Conservation (phyloP, 345 rosid genomes). For the Barbarea vulgaris region DNA sequence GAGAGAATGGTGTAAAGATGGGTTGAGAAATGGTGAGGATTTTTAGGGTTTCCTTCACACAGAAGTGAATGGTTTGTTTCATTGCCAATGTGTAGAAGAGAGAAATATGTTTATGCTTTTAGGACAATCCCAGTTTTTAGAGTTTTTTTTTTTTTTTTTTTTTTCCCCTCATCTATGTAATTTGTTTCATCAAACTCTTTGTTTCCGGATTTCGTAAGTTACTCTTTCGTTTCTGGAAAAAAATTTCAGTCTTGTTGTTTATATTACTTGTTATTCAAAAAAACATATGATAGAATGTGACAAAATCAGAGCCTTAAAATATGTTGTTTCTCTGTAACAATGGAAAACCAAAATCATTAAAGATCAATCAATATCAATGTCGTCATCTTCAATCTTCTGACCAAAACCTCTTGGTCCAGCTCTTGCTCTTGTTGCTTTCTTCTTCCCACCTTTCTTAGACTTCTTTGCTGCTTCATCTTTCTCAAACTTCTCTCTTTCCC, state of each 20-base stretch:
- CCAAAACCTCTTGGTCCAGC: constrained; percentile 76
- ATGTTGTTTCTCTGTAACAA: constrained; percentile 1
- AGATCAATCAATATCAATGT: constrained; percentile 30
- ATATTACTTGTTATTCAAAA: constrained; percentile 11
- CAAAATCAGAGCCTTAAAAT: neutral
- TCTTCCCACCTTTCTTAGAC: constrained; percentile 63
- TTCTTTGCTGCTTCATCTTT: constrained; percentile 66
- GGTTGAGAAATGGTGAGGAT: constrained; percentile 45
- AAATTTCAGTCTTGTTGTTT: neutral
- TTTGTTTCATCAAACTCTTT: constrained; percentile 40
- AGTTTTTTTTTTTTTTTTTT: too few species aligned
- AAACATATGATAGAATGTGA: constrained; percentile 7
- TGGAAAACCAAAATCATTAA: constrained; percentile 26
- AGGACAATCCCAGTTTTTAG: constrained; percentile 40
- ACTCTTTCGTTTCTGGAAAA: constrained; percentile 28
- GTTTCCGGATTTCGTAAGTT: neutral
- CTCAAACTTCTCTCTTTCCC: constrained; percentile 72
- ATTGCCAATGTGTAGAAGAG: constrained; percentile 54
- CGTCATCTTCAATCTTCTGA: constrained; percentile 54
- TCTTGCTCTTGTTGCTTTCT: constrained; percentile 49
- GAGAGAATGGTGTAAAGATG: constrained; percentile 56
- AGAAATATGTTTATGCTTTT: constrained; percentile 48
- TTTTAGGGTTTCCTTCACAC: constrained; percentile 43
- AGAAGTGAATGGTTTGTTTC: constrained; percentile 44
- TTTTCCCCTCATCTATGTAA: constrained; percentile 45